A percentile compares a stretch with the other conserved stretches of the same genome.
These are phyloP conservation scores for Garcia nutans DNA, from an alignment of 345 rosid genomes.

Conservation along the genomic window DNA sequence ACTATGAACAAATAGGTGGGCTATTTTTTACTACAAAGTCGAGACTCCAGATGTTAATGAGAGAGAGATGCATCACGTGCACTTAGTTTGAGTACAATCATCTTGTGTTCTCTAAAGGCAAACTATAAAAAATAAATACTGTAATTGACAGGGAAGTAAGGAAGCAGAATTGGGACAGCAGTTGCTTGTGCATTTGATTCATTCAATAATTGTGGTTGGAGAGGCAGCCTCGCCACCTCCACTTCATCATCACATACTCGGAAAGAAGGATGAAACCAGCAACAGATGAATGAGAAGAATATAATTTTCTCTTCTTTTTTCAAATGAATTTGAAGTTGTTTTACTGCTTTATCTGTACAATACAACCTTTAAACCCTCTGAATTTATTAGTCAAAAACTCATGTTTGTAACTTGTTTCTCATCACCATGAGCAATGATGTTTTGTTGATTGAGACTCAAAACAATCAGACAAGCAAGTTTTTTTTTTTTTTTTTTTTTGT, in stretches of 20 bases:
- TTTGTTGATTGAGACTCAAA: neutral
- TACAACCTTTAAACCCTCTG: too few species aligned
- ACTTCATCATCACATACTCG: neutral
- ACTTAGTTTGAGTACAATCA: too few species aligned
- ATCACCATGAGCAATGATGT: neutral
- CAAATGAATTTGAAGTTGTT: too few species aligned
- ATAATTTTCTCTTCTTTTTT: constrained; percentile 11
- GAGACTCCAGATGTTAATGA: too few species aligned
- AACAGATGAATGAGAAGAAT: constrained; percentile 32
- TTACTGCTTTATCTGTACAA: too few species aligned
- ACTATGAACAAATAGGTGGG: too few species aligned
- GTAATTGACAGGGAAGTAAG: constrained; percentile 25
- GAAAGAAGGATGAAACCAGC: constrained; percentile 22
- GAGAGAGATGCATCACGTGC: too few species aligned
- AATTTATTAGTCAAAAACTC: neutral
- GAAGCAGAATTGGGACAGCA: constrained; percentile 13
- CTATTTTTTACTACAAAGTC: too few species aligned
- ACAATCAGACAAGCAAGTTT: neutral
- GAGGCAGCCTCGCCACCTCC: constrained; percentile 2
- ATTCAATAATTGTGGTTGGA: neutral
- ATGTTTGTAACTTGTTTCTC: neutral
- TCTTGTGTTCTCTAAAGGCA: too few species aligned
- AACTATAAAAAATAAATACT: constrained; percentile 18
- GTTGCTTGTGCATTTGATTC: neutral
- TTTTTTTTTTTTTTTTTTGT: too few species aligned